Evolutionary conservation across 2,329 filamentous ascomycete genomes (phyloP), one percentile per base, ranked within the genome.

Genomic region (Colletotrichum ledebouriae): DNA sequence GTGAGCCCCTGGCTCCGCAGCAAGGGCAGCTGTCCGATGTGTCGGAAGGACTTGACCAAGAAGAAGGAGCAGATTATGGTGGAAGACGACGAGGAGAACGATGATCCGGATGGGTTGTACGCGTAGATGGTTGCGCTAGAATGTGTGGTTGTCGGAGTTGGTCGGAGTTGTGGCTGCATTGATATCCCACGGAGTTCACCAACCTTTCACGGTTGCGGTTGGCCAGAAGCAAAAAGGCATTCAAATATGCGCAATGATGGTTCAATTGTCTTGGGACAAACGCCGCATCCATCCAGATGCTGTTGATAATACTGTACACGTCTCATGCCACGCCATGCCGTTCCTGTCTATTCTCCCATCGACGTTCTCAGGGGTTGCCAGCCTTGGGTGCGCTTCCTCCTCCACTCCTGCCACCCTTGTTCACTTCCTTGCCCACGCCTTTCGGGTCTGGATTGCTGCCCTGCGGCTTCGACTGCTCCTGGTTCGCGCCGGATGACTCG

Each of bases 1-100:
- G 87, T 91, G 2, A 86, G 84, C 3, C 89, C 89, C 6, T 91
- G 89, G 89, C 76, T 91, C 75, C 80, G 84, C 76, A 84, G 86
- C 73, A 89, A 90, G 77, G 89, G 89, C 42, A 89, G 83, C 37
- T 91, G 89, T 75, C 89, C 89, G 44, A 81, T 90, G 79, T 90
- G 89, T 76, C 80, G 89, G 68, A 83, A 86, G 75, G 87, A 89
- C 73, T 78, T 91, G 78, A 83, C 81, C 37, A 84, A 85, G 81
- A 88, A 87, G 81, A 81, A 82, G 75, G 79, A 82, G 67, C 75
- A 77, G n/a, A 79, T 80, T 17, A 76, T 80, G 12, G 78, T 79
- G 33, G 83, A 85, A 1, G 83, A 85, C 2, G 81, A 81, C 0
- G 85, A 87, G 17, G 85, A 87, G 22, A 79, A 83, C 49, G 84